Conservation (phyloP, 1,284 basidiomycete genomes). For the Tilletia indica region DNA sequence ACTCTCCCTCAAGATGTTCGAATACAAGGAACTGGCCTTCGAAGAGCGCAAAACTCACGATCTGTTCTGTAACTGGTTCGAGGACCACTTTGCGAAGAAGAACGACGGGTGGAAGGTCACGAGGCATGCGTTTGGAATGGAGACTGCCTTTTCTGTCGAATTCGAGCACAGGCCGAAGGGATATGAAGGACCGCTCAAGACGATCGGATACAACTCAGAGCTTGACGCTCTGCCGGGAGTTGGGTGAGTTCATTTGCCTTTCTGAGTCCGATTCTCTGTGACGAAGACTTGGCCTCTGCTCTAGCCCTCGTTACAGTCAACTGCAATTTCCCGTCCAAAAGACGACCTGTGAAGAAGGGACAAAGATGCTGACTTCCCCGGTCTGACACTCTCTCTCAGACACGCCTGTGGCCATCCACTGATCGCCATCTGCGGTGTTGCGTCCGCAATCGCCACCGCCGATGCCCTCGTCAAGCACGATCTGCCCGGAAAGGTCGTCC, state of each 20-base stretch:
- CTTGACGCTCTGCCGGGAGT: constrained; percentile 62
- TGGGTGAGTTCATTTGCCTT: constrained; percentile 55
- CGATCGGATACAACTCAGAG: constrained; percentile 64
- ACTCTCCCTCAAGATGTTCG: constrained; percentile 53
- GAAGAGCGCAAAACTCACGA: constrained; percentile 47
- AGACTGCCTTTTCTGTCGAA: constrained; percentile 74
- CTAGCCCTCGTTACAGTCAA: background rate
- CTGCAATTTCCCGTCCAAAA: background rate
- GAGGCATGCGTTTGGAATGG: constrained; percentile 44
- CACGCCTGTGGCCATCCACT: constrained; percentile 65
- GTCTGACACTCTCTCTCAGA: constrained; percentile 7
- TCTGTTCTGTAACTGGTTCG: constrained; percentile 41
- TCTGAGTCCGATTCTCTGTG: background rate
- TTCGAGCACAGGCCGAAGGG: constrained; percentile 58
- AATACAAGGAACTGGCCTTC: constrained; percentile 53
- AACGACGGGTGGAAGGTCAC: constrained; percentile 46
- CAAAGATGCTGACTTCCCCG: background rate
- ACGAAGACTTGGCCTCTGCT: too few relatives aligned
- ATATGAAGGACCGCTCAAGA: constrained; percentile 23
- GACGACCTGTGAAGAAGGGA: background rate
- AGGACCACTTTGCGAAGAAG: constrained; percentile 18
- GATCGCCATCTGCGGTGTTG: constrained; percentile 77
- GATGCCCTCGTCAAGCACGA: constrained; percentile 65
- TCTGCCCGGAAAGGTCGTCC: constrained; percentile 70
- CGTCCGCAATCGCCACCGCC: constrained; percentile 71